Percentiles rank a stretch among this genome's conserved stretches.
Evolutionary conservation across 2,329 filamentous ascomycete genomes (phyloP).

Genomic region (Claviceps sp.): DNA sequence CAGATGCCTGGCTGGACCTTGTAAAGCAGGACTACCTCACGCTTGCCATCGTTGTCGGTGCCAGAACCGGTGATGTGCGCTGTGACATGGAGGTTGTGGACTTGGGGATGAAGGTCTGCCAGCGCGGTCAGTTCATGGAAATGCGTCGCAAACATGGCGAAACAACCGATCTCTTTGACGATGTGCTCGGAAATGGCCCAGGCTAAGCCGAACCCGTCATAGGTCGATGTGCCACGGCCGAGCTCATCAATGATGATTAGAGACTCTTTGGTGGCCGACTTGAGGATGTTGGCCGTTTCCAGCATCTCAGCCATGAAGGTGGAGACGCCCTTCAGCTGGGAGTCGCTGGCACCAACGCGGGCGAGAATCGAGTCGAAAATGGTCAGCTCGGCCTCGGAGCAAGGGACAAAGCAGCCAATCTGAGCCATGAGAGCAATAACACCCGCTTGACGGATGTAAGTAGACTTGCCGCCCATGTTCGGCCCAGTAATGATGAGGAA

Average conservation of each 20-base stretch:
- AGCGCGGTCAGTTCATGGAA: conserved; percentile 96
- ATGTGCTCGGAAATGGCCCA: conserved; percentile 99
- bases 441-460: conserved; percentile 93
- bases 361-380: conserved; percentile 97
- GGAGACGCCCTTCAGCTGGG: conserved; percentile 91
- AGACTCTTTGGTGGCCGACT: conserved; percentile 87
- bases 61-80: conserved; percentile 63
- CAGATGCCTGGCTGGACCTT: conserved; percentile 93
- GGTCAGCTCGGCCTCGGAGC: conserved; percentile 75
- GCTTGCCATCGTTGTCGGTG: conserved; percentile 34
- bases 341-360: conserved; percentile 88
- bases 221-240: conserved; percentile 90
- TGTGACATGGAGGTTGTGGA: conserved; percentile 88
- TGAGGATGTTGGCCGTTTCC: conserved; percentile 95
- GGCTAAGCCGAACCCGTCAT: conserved; percentile 95
- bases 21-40: conserved; percentile 90
- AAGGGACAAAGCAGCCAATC: conserved; percentile 91
- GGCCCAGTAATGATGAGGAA: conserved; percentile 96
- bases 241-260: conserved; percentile 98
- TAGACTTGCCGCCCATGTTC: conserved; percentile 98
- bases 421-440: conserved; percentile 97
- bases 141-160: conserved; percentile 90
- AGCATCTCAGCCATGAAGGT: conserved; percentile 99
- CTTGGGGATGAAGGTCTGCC: conserved; percentile 72
- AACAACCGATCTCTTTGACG: conserved; percentile 85